A percentile compares a stretch with the other conserved stretches of the same genome.
phyloP scores from a whole-genome alignment of 108 stramenopile genomes.

The Seminavis robusta region DNA sequence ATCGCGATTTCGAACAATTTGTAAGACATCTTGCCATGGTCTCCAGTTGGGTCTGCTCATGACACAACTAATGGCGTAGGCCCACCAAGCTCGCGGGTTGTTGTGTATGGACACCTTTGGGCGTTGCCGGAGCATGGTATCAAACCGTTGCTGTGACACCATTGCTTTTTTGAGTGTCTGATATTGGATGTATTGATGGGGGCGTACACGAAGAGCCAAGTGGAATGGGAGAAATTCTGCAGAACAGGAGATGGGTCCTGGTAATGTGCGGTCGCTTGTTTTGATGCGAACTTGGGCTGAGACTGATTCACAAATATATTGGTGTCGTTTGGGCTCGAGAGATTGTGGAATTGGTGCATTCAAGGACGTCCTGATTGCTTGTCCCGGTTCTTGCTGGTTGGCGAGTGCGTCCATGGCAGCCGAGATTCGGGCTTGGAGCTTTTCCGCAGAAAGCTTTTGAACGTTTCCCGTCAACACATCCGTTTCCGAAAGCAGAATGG shows the following conservation, averaged over 20 bases:
- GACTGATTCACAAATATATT: conserved; percentile 35
- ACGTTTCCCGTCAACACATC: conserved; percentile 35
- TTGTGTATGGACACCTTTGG: conserved; percentile 36
- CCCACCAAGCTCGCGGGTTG: conserved; percentile 70
- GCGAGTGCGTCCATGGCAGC: conserved; percentile 58
- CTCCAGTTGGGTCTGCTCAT: conserved; percentile 61
- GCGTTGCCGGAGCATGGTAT: conserved; percentile 77
- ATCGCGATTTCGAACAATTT: conserved; percentile 46
- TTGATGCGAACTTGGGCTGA: conserved; percentile 18
- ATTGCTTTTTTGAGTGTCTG: conserved; percentile 61
- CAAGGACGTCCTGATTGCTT: conserved; percentile 33
- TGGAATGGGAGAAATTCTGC: conserved; percentile 59
- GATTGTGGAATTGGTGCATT: neutral
- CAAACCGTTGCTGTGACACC: conserved; percentile 72
- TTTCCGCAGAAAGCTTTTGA: conserved; percentile 42
- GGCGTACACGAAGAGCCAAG: conserved; percentile 42
- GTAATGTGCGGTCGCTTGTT: conserved; percentile 37
- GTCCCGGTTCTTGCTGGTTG: conserved; percentile 46
- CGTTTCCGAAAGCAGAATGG: conserved; percentile 64
- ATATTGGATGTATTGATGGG: conserved; percentile 69
- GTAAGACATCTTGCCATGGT: conserved; percentile 66
- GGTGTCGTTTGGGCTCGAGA: conserved; percentile 13
- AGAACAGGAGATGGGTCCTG: conserved; percentile 48
- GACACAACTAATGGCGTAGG: conserved; percentile 69
- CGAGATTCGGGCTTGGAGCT: conserved; percentile 45